Evolutionary conservation across 2,329 filamentous ascomycete species (phyloP), one percentile per base, ranked within the genome.

Genomic region (Rutstroemia sydowiana): DNA sequence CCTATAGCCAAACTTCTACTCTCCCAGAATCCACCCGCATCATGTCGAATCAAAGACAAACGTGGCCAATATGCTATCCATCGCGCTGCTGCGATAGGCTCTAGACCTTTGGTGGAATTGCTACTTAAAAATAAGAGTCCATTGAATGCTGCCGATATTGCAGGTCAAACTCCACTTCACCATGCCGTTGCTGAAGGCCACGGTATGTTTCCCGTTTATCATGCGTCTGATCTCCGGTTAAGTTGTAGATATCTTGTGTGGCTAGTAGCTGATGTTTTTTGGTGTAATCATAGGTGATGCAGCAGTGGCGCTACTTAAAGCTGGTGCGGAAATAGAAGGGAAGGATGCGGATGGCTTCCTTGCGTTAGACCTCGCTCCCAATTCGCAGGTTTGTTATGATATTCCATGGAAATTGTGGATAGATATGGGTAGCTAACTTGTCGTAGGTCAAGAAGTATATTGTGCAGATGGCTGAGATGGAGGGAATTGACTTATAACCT

Each of bases 21-120:
- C 36, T 75, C 78, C 16, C 76, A 82, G 61, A 85, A 87, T 53
- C 75, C 77, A 0, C 71, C 78, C 1, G 92, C 89, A 11, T 89
- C 85, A 4, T 81, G 90, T 1, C 76, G 92, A 23, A 77, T 91
- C 2, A 88, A 88, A 57, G 93, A 98, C 66, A 87, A 81, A 63
- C 80, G 90, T 28, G 88, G 88, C n/a, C 92, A 96, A 66, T 82
- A 96, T 52, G 79, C 95, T 6, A 77, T 98, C 23, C 95, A 98
- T 69, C 82, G 93, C 16, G 93, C 93, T 3, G 92, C 93, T 0
- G 92, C 93, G 2, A 81, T 90, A 3, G 95, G 95, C 6, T 92
- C 86, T 3, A 79, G 86, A n/a, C 90, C 92, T 5, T 89, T 98
- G 72, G 76, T 95, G 44, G 86, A 83, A 61, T 71, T 95, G 34